phyloP scores from a whole-genome alignment of 495 filamentous ascomycete genomes.

The Penicillium lividum region DNA sequence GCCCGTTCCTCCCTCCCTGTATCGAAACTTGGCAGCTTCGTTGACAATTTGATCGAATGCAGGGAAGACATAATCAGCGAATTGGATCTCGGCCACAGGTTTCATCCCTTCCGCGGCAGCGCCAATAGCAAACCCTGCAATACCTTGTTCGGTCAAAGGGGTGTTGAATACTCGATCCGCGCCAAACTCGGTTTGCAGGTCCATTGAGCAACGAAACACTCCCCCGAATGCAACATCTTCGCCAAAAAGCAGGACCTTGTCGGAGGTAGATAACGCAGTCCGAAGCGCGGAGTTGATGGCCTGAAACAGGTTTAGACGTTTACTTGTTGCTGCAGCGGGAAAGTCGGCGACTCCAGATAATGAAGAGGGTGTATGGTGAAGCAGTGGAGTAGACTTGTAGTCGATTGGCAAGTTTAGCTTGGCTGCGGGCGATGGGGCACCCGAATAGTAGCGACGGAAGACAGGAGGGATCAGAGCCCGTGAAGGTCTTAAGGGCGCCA shows the following conservation, averaged over 20 bases:
- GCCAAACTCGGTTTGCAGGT: slow-evolving; percentile 83
- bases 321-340: slow-evolving; percentile 67
- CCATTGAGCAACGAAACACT: slow-evolving; percentile 93
- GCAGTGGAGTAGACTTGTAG: slow-evolving; percentile 77
- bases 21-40: slow-evolving; percentile 91
- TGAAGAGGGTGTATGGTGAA: slow-evolving; percentile 75
- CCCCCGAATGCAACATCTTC: slow-evolving; percentile 97
- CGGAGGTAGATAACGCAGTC: slow-evolving; percentile 78
- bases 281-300: slow-evolving; percentile 88
- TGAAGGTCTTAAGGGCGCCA: not conserved
- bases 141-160: slow-evolving; percentile 90
- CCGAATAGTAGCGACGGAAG: slow-evolving; percentile 7
- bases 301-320: slow-evolving; percentile 76
- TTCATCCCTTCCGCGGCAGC: slow-evolving; percentile 89
- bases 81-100: slow-evolving; percentile 94
- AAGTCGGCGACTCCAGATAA: slow-evolving; percentile 55
- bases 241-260: slow-evolving; percentile 86
- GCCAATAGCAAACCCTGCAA: slow-evolving; percentile 91
- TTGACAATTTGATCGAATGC: slow-evolving; percentile 98
- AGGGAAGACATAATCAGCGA: slow-evolving; percentile 96
- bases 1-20: slow-evolving; percentile 74
- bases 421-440: slow-evolving; percentile 6
- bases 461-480: not conserved
- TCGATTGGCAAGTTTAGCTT: slow-evolving; percentile 81
- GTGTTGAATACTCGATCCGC: slow-evolving; percentile 94